Percentiles rank a stretch among this genome's conserved stretches.
Conservation (phyloP, 331 rosid genomes). For the Ulmus americana region DNA sequence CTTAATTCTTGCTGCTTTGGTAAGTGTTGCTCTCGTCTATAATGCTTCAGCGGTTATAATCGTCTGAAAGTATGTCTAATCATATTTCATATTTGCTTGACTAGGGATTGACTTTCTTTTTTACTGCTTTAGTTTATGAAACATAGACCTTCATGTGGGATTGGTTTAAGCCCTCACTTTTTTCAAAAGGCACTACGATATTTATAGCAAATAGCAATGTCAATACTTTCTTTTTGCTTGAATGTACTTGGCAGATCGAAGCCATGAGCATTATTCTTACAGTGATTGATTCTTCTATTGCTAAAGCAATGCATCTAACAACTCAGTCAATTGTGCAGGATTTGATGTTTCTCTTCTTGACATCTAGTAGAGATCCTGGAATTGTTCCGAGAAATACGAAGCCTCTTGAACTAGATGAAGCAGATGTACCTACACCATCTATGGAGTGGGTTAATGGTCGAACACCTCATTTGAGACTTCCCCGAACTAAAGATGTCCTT, state of each 20-base stretch:
- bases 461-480: constrained; percentile 72
- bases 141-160: no score
- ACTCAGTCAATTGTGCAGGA: constrained; percentile 28
- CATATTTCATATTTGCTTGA: no score
- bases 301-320: constrained; percentile 12
- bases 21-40: constrained; percentile 22
- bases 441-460: constrained; percentile 87
- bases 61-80: no score
- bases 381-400: constrained; percentile 73
- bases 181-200: no score
- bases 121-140: no score
- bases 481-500: constrained; percentile 73
- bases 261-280: not conserved
- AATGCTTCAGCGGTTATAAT: not conserved
- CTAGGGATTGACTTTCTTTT: no score
- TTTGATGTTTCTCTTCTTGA: constrained; percentile 44
- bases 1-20: constrained; percentile 54
- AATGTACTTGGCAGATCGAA: not conserved
- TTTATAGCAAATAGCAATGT: no score
- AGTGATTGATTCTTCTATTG: not conserved
- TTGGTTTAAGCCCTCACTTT: no score
- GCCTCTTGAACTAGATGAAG: constrained; percentile 70
- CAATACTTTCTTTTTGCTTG: not conserved
- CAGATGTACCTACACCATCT: constrained; percentile 56
- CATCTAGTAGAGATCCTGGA: constrained; percentile 93